phyloP scores from a whole-genome alignment of 345 rosid genomes.

The Eucalyptus cloeziana region DNA sequence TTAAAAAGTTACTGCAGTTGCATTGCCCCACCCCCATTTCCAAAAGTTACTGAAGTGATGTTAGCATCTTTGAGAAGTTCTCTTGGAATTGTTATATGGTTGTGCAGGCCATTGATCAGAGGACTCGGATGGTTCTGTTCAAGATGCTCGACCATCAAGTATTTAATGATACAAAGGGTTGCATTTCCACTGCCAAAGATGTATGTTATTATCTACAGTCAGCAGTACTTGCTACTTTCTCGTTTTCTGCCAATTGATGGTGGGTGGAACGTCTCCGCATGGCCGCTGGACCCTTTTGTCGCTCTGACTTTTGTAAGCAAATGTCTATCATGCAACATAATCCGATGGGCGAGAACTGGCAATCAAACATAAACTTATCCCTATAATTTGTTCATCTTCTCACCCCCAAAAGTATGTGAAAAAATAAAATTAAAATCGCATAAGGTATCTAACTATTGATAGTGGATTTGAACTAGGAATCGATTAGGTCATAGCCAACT shows the following conservation, averaged over 20 bases:
- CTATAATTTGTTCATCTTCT: no score
- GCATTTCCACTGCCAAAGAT: slow-evolving; percentile 91
- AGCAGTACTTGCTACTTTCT: no score
- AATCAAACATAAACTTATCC: neutral
- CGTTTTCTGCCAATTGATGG: no score
- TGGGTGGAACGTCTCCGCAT: neutral
- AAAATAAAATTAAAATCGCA: no score
- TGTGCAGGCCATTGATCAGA: slow-evolving; percentile 74
- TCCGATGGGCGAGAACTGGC: slow-evolving; percentile 69
- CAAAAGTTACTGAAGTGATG: neutral
- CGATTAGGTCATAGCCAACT: no score
- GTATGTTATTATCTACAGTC: slow-evolving; percentile 1
- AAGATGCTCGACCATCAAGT: slow-evolving; percentile 80
- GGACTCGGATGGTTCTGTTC: slow-evolving; percentile 83
- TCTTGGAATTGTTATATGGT: neutral
- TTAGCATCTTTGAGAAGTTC: neutral
- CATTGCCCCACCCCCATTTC: neutral
- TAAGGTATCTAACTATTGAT: no score
- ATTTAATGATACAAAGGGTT: slow-evolving; percentile 72
- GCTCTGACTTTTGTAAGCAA: slow-evolving; percentile 32
- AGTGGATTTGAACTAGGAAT: no score
- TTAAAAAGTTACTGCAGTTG: neutral
- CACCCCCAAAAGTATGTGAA: no score
- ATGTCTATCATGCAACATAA: slow-evolving; percentile 88
- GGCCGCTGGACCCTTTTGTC: neutral